Evolutionary conservation across 768 basidiomycete genomes (phyloP), one percentile per base, ranked within the genome.

Genomic region (Harrya chromipes): DNA sequence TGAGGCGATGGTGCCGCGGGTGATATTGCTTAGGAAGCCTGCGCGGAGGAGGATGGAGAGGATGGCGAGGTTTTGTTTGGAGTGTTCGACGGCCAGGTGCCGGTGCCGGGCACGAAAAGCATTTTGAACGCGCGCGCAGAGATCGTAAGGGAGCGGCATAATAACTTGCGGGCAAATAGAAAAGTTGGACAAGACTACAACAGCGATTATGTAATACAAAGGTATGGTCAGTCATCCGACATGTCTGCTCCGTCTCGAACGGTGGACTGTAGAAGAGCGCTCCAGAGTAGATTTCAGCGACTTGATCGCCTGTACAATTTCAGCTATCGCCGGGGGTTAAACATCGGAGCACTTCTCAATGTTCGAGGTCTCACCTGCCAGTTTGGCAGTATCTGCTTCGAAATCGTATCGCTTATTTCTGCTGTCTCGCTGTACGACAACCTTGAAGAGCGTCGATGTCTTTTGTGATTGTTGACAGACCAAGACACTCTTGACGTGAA

Each of bases 331-430:
- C 41, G 56, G 23, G 12, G 23, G 21, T 46, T 37, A 20, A 46
- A 20, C 16, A 41, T 24, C 16, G 17, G 33, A 40, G 4, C 14
- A 14, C 41, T 17, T 14, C 16, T 35, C 39, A 33, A 40, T 14
- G 19, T 7, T 20, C 17, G 26, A 21, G 14, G 11, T 19, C 87
- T 59, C 62, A 89, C 90, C 79, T 40, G 94, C 92, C 48, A 83
- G 63, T 66, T 84, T 86, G 2, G 87, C 77, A 56, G 73, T 92
- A 68, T 95, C 94, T 0, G 94, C 95, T 70, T 99, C 97, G 64
- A 97, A 97, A 60, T 98, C 95, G 64, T 97, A 98, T 34, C 93
- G 77, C 75, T 98, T 99, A 57, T 85, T 87, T 36, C 82, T 77
- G 37, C 79, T 78, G 33, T 81, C 79, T 54, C 88, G 74, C 62